Evolutionary conservation across 2,329 filamentous ascomycete genomes (phyloP).

Genomic region (Penicillium palitans): DNA sequence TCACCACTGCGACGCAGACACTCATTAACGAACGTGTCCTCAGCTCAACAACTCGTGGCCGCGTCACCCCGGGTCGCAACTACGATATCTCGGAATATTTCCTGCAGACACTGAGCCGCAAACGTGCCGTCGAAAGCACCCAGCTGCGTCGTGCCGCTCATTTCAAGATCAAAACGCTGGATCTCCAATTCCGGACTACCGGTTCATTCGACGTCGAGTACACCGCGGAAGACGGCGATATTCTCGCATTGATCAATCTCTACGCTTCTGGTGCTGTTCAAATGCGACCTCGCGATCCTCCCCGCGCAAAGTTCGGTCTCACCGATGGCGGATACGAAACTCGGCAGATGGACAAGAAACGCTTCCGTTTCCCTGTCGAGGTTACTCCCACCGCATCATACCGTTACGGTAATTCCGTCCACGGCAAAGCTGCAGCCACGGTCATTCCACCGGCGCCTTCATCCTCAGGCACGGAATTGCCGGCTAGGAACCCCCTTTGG

Average conservation of each 20-base stretch:
- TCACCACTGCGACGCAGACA: slow-evolving; percentile 43
- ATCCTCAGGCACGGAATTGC: slow-evolving; percentile 3
- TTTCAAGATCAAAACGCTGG: slow-evolving; percentile 47
- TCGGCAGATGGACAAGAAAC: slow-evolving; percentile 46
- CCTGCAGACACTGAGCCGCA: slow-evolving; percentile 40
- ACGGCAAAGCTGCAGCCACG: slow-evolving; percentile 14
- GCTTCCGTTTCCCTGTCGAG: slow-evolving; percentile 46
- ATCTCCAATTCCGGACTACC: slow-evolving; percentile 36
- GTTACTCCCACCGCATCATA: slow-evolving; percentile 41
- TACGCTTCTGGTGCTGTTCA: slow-evolving; percentile 36
- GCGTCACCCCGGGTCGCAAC: slow-evolving; percentile 44
- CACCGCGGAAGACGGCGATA: slow-evolving; percentile 46
- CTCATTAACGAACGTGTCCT: slow-evolving; percentile 45
- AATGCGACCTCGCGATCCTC: slow-evolving; percentile 42
- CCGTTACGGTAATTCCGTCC: slow-evolving; percentile 42
- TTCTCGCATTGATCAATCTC: slow-evolving; percentile 47
- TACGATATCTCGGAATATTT: slow-evolving; percentile 48
- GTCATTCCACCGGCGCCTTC: slow-evolving; percentile 19
- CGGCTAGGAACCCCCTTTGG: slow-evolving; percentile 48
- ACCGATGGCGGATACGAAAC: slow-evolving; percentile 50
- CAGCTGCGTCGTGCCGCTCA: slow-evolving; percentile 43
- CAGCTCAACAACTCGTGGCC: slow-evolving; percentile 41
- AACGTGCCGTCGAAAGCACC: slow-evolving; percentile 40
- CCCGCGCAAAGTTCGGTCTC: slow-evolving; percentile 48
- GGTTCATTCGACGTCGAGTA: slow-evolving; percentile 38